Evolutionary conservation across 352 stramenopile species (phyloP), one percentile per base, ranked within the genome.

Genomic region (Globisporangium canariense): DNA sequence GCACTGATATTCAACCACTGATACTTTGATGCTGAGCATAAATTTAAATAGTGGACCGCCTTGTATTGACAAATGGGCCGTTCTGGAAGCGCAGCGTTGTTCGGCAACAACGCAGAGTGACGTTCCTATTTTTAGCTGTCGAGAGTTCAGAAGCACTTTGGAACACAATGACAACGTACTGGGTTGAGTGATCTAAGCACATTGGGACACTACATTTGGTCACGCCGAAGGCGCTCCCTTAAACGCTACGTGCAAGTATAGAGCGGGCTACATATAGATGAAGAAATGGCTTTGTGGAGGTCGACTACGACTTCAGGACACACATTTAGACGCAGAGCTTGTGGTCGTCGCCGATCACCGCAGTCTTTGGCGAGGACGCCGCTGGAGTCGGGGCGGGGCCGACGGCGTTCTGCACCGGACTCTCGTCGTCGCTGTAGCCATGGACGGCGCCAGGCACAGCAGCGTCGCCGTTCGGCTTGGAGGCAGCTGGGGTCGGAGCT

Each of bases 291-390:
- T 1, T 22, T 9, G 4, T 22, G 43, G 8, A 49, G 43, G 18
- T 22, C 16, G 18, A 20, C n/a, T 52, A n/a, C 14, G n/a, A 16
- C 20, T 22, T 53, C 8, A 20, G 4, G 47, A 28, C 25, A 28
- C 25, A 40, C 40, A 25, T 45, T 66, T 60, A 66, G 13, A 66
- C 60, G 30, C 60, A 66, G n/a, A 61, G 52, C 32, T 56, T 28
- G 60, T 66, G 51, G 28, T 66, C 47, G 53, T 60, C 60, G 32
- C 20, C 30, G n/a, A 43, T 51, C 18, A 32, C 60, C 1, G 40
- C 32, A n/a, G 51, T 47, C 60, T 66, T 66, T 20, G 60, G 50
- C 11, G 36, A 38, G 7, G 60, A 61, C 20, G 51, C 60, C 0
- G 60, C 60, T 18, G 60, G 60, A 36, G 60, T 66, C 36, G 60